Percentiles rank a stretch among this genome's conserved stretches.
phyloP scores from a whole-genome alignment of 352 stramenopile species.

The Pythium scleroteichum region DNA sequence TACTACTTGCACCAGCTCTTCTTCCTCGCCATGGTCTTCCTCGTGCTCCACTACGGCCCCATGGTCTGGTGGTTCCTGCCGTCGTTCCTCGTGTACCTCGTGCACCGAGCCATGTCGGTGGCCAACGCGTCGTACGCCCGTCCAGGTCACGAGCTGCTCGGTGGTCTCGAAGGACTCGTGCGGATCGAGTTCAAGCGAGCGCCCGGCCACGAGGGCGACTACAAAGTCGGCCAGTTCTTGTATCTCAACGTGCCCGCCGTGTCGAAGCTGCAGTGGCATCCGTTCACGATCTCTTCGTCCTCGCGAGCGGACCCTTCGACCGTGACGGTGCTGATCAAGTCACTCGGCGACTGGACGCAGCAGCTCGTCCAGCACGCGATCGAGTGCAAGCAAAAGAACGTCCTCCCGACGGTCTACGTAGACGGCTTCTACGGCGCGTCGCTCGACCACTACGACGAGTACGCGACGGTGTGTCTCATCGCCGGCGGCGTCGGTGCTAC shows the following conservation, averaged over 20 bases:
- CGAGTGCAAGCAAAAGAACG: conserved; percentile 27
- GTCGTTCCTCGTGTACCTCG: conserved; percentile 35
- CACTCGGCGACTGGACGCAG: conserved; percentile 39
- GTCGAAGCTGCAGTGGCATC: conserved; percentile 50
- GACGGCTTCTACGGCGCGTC: background rate
- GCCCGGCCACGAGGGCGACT: conserved; percentile 15
- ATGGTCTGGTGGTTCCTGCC: conserved; percentile 40
- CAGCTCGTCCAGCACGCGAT: conserved; percentile 29
- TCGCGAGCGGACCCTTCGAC: conserved; percentile 15
- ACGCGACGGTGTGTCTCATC: background rate
- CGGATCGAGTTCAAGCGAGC: conserved; percentile 35
- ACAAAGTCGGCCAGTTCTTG: conserved; percentile 37
- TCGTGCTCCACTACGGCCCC: conserved; percentile 36
- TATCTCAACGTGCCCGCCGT: conserved; percentile 44
- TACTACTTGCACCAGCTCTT: conserved; percentile 46
- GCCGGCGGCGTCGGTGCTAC: background rate
- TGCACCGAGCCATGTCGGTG: conserved; percentile 31
- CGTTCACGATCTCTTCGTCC: conserved; percentile 52
- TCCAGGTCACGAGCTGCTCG: conserved; percentile 25
- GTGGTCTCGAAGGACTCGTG: conserved; percentile 28
- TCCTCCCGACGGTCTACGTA: background rate
- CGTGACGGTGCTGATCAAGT: conserved; percentile 41
- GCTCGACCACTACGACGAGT: background rate
- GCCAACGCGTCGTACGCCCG: conserved; percentile 27
- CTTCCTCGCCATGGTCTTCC: conserved; percentile 33